These are phyloP conservation scores for Plasmodium gaboni DNA, from an alignment of 169 alveolate species.

Conservation along the genomic window DNA sequence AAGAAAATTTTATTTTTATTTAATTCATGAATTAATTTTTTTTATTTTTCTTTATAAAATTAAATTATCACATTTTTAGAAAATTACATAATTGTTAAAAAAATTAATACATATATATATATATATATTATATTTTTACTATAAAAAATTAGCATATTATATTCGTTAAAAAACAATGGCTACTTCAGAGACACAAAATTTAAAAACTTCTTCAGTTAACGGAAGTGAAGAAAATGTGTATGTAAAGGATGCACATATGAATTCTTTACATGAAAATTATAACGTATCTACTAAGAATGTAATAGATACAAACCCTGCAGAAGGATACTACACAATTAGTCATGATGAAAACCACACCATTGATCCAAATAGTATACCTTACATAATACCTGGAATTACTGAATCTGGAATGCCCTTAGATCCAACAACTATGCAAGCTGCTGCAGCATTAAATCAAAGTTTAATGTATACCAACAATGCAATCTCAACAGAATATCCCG, in stretches of 20 bases:
- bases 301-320: conserved; percentile 34
- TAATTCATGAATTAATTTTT: conserved; percentile 8
- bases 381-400: conserved; percentile 50
- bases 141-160: neutral
- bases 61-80: conserved; percentile 10
- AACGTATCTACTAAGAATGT: conserved; percentile 24
- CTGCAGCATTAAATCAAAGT: conserved; percentile 73
- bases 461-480: conserved; percentile 72
- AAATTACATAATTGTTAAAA: conserved; percentile 15
- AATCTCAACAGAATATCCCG: conserved; percentile 68
- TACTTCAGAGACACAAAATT: conserved; percentile 31
- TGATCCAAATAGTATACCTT: conserved; percentile 62
- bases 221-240: conserved; percentile 40
- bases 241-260: conserved; percentile 32
- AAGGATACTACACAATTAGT: conserved; percentile 52
- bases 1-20: conserved; percentile 36
- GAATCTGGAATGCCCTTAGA: conserved; percentile 54
- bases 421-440: conserved; percentile 75
- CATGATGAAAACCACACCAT: conserved; percentile 44
- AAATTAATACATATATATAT: neutral
- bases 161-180: conserved; percentile 49
- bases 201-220: conserved; percentile 28
- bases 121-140: neutral
- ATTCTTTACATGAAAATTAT: conserved; percentile 37
- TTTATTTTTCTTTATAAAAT: conserved; percentile 6